These are phyloP conservation scores for Podospora fimiseda DNA, from an alignment of 495 filamentous ascomycete species.

Conservation along the genomic window DNA sequence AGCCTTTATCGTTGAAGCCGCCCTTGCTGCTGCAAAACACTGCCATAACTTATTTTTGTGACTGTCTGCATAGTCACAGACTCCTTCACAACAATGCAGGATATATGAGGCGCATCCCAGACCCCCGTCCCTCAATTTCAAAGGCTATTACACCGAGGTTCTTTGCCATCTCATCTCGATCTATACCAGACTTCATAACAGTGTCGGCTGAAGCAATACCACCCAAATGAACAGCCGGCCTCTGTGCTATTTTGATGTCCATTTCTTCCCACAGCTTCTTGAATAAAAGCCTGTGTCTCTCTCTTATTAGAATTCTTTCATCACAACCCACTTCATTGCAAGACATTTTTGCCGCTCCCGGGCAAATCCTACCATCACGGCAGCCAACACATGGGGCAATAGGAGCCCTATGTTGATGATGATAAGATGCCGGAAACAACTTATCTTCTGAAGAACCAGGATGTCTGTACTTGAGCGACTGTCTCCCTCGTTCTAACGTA, in stretches of 20 bases:
- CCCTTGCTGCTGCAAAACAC: conserved; percentile 32
- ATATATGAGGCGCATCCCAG: conserved; percentile 21
- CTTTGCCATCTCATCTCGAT: conserved; percentile 29
- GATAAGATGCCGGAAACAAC: neutral
- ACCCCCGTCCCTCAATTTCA: conserved; percentile 5
- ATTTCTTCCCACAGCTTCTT: neutral
- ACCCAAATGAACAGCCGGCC: neutral
- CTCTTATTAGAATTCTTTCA: neutral
- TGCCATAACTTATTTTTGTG: conserved; percentile 42
- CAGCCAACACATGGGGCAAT: neutral
- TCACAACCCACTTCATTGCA: neutral
- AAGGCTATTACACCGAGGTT: conserved; percentile 14
- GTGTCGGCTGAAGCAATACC: neutral
- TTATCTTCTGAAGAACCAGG: neutral
- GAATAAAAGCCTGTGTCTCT: neutral
- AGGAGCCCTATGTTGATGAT: neutral
- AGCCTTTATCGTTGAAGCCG: conserved; percentile 24
- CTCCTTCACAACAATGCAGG: conserved; percentile 27
- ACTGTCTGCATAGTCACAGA: conserved; percentile 39
- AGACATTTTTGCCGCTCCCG: neutral
- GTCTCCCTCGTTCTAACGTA: neutral
- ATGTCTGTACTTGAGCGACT: conserved; percentile 5
- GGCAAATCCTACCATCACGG: neutral
- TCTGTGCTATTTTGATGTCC: neutral
- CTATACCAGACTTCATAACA: neutral